Base-by-base conservation (phyloP, 257 asterid species). In the Scutellaria galericulata region DNA sequence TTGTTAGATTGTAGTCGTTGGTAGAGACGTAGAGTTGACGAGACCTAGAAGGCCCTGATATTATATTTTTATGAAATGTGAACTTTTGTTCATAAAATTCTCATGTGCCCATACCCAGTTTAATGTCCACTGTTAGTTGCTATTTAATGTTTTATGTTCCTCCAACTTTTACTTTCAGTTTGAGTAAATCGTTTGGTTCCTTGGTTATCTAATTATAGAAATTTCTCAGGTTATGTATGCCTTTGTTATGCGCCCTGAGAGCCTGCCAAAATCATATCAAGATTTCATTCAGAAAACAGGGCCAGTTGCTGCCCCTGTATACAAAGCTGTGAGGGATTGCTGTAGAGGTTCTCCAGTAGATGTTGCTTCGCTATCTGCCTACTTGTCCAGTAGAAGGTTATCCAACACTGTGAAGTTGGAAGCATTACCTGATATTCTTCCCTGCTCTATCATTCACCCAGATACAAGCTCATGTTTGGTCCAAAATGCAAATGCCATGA, bases 241-340 rank as follows among this genome's bases (percentile, higher is more conserved):
- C 72, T 95, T 95, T 77, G 90, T 95, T 39, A 95, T 95, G 99
- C 98, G 96, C 60, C 99, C 99, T 65, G 98, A 95, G 90, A 95
- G 97, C 86, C 83, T 92, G 86, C 99, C 97, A 44, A 89, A 92
- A 83, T 80, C 98, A 77, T 95, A 95, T 83, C 95, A 86, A 86
- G 97, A 95, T 66, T 95, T 92, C 81, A 95, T 95, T 75, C 99
- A 95, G 86, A 95, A 95, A 84, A 95, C 99, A 56, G 99, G 98
- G 76, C 99, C 98, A 41, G 99, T 95, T 55, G 93, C 94, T 52
- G 90, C 92, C 48, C 97, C 97, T 39, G 97, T 92, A 39, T 95
- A 95, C 90, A 88, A 88, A 78, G 97, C 96, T 72, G 99, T 95
- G 77, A 90, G 92, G 91, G 96, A 95, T 71, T 90, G 91, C 80